Base-by-base conservation (phyloP, 164 flowering plant species). In the Tinospora cordifolia region DNA sequence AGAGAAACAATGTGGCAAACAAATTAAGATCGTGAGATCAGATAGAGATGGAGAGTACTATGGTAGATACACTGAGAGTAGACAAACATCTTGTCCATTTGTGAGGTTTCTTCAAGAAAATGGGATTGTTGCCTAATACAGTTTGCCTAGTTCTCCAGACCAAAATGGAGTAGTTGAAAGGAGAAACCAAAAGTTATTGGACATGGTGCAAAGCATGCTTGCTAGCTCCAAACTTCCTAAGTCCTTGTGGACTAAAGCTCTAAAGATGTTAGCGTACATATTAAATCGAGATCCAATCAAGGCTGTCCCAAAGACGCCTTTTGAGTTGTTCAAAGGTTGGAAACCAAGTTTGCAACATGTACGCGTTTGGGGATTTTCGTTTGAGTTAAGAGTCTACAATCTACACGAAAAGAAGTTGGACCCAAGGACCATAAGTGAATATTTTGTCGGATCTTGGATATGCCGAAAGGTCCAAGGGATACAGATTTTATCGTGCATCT, bases 281-380 rank as follows among this genome's bases (percentile, higher is more conserved):
- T 68, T 67, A 64, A 68, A 69, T 62, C 71, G 60, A 21, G 73
- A 67, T 77, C 79, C 67, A 34, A 54, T 40, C 57, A 67, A 68
- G 59, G 62, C 12, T 60, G 62, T 71, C 34, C 68, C 74, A 34
- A 71, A 71, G 46, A 75, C 68, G 22, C 71, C 71, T 41, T 75
- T 75, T 71, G 78, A 71, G n/a, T 67, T 75, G 47, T 68, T 38
- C 13, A 67, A 47, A 47, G 59, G 69, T 47, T 27, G 65, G 40
- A 63, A 63, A 27, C 65, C 65, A 0, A 63, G 65, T 26, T 63
- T 63, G 19, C 40, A 60, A 49, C 69, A 67, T 49, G 36, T 69
- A 46, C 76, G n/a, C 51, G 71, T 77, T 66, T 73, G 71, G 71
- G 74, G 74, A 58, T 66, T 71, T 24, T 30, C 69, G 39, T 64